Base-by-base conservation (phyloP, 768 basidiomycete genomes). In the Lentinula raphanica region DNA sequence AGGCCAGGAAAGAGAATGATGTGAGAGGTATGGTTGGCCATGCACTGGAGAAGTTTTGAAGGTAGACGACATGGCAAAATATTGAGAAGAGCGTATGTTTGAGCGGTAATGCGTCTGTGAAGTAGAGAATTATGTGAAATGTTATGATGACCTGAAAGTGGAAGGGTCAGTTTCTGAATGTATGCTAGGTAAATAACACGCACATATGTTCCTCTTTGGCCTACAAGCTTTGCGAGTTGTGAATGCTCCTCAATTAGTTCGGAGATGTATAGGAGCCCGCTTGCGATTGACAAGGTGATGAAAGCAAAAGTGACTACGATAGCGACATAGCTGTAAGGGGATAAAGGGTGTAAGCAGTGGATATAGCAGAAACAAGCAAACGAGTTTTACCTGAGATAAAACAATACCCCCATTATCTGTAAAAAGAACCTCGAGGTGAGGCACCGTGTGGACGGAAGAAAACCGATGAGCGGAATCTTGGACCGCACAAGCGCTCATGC, bases 211-310 rank as follows among this genome's bases (percentile, higher is more conserved):
- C 85, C 82, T 62, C 90, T 76, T 70, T 92, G 87, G 1, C 97
- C 97, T 23, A 93, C 68, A 0, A 73, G 63, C 74, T 98, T 99
- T 12, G 97, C 90, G 57, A 81, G 67, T 46, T 82, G 83, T 12
- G 93, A 86, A 69, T 96, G 88, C 68, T 98, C 96, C 71, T 98
- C 96, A 61, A 98, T 98, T 31, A 98, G 71, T 69, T 98, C 96
- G 1, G 95, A 94, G 31, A 96, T 75, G 79, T 96, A 98, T 56
- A 98, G 74, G 45, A 98, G 76, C 6, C 95, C 96, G 72, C 92
- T 95, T 49, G 96, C 96, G 53, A 98, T 77, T 9, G 92, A 94
- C 40, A 98, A 79, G 1, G 91, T 94, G n/a, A 94, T 85, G 64
- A 97, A 98, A 56, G 88, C 76, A 66, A 97, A 92, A 2, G 86